Percentiles rank a stretch among this genome's conserved stretches.
phyloP scores from a whole-genome alignment of 2,329 filamentous ascomycete species.

The Aspergillus brasiliensis region DNA sequence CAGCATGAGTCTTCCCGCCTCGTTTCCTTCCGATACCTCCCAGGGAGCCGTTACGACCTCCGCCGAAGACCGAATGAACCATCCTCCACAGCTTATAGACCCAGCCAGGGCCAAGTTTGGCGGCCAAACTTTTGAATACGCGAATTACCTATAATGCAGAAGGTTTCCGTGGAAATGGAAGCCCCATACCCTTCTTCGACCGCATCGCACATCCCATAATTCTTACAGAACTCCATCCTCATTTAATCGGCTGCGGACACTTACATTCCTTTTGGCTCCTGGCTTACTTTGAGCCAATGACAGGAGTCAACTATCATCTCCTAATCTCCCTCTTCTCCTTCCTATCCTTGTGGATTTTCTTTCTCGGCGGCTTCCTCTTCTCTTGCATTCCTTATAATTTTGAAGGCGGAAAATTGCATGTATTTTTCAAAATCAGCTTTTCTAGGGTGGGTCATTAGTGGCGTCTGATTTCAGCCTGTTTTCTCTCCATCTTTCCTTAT shows the following conservation, averaged over 20 bases:
- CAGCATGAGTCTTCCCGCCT: slow-evolving; percentile 38
- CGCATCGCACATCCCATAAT: slow-evolving; percentile 6
- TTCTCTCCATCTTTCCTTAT: background rate
- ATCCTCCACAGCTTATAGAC: slow-evolving; percentile 26
- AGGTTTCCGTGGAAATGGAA: background rate
- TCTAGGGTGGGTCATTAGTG: background rate
- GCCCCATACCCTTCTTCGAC: background rate
- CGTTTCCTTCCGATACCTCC: slow-evolving; percentile 34
- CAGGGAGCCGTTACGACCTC: slow-evolving; percentile 19
- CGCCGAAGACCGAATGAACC: slow-evolving; percentile 28
- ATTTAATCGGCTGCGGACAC: background rate
- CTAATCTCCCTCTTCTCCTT: background rate
- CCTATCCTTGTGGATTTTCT: background rate
- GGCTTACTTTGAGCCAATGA: background rate
- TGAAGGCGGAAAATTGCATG: background rate
- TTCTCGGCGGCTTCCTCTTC: background rate
- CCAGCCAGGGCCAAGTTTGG: slow-evolving; percentile 31
- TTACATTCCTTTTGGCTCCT: background rate
- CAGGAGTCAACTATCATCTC: background rate
- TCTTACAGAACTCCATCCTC: background rate
- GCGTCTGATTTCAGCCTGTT: background rate
- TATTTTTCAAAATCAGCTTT: background rate
- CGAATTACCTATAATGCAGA: slow-evolving; percentile 26
- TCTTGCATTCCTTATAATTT: background rate
- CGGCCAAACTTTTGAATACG: slow-evolving; percentile 33